These are phyloP conservation scores for Cochlearia excelsa DNA, from an alignment of 345 rosid species.

Conservation along the genomic window DNA sequence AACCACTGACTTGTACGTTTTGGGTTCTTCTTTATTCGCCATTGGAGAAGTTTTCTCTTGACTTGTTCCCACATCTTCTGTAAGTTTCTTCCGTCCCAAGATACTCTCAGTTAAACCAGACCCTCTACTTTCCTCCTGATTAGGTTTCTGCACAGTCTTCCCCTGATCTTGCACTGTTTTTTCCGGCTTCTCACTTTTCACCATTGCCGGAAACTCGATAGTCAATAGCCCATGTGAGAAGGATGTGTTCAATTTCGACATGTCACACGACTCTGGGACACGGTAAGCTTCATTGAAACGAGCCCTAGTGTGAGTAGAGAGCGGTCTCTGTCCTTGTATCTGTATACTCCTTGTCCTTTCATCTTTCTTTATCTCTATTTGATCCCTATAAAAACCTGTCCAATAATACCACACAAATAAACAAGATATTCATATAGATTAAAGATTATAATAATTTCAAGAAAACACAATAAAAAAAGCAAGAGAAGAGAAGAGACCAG, in stretches of 20 bases:
- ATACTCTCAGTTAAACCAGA: neutral
- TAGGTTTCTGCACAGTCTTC: constrained; percentile 16
- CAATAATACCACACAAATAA: neutral
- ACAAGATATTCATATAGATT: neutral
- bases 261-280: constrained; percentile 30
- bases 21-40: constrained; percentile 19
- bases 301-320: constrained; percentile 35
- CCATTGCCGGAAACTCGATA: constrained; percentile 23
- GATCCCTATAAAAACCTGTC: constrained; percentile 34
- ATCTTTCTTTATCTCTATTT: constrained; percentile 32
- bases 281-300: constrained; percentile 36
- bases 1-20: constrained; percentile 35
- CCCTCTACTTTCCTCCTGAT: constrained; percentile 3
- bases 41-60: constrained; percentile 14
- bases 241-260: constrained; percentile 17
- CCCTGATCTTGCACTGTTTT: constrained; percentile 16
- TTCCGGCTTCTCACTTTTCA: constrained; percentile 14
- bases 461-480: neutral
- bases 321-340: constrained; percentile 36
- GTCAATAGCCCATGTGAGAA: constrained; percentile 35
- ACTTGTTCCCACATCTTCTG: constrained; percentile 14
- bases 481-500: constrained; percentile 26
- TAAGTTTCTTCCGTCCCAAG: constrained; percentile 18
- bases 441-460: neutral
- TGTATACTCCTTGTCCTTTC: constrained; percentile 24